Conservation (phyloP, 164 flowering plant genomes). For the Tetracentron sinense region DNA sequence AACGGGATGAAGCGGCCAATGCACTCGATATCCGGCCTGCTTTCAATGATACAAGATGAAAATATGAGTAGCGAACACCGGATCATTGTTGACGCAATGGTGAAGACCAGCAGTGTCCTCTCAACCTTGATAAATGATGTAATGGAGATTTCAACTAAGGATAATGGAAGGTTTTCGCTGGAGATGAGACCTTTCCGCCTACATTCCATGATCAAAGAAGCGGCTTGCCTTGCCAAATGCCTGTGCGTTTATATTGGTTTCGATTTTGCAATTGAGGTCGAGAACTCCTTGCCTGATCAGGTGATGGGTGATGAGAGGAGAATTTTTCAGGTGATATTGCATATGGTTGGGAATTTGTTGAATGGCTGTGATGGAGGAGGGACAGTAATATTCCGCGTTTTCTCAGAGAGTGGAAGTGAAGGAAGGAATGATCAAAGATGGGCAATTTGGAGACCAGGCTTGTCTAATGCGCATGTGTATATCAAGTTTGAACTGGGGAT, state of each 20-base stretch:
- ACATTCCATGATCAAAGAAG: constrained; percentile 71
- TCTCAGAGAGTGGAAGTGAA: constrained; percentile 38
- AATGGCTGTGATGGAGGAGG: constrained; percentile 41
- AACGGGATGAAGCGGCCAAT: constrained; percentile 84
- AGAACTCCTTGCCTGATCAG: constrained; percentile 51
- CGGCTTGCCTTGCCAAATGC: constrained; percentile 76
- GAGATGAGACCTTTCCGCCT: constrained; percentile 59
- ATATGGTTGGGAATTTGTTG: constrained; percentile 79
- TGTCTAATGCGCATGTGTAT: constrained; percentile 47
- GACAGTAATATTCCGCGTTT: constrained; percentile 35
- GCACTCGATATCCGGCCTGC: constrained; percentile 86
- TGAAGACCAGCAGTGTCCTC: constrained; percentile 62
- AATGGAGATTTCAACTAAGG: constrained; percentile 63
- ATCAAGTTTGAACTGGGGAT: constrained; percentile 64
- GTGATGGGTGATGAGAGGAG: constrained; percentile 85
- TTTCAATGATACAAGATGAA: constrained; percentile 67
- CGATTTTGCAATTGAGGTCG: constrained; percentile 53
- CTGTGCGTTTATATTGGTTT: constrained; percentile 55
- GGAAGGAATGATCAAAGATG: constrained; percentile 56
- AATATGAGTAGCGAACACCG: constrained; percentile 45
- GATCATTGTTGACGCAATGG: constrained; percentile 62
- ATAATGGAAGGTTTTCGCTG: constrained; percentile 50
- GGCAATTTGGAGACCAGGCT: constrained; percentile 59
- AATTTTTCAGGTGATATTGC: constrained; percentile 86
- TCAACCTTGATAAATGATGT: constrained; percentile 75